A percentile compares a stretch with the other conserved stretches of the same genome.
Conservation (phyloP, 345 rosid species). For the Linum lewisii region DNA sequence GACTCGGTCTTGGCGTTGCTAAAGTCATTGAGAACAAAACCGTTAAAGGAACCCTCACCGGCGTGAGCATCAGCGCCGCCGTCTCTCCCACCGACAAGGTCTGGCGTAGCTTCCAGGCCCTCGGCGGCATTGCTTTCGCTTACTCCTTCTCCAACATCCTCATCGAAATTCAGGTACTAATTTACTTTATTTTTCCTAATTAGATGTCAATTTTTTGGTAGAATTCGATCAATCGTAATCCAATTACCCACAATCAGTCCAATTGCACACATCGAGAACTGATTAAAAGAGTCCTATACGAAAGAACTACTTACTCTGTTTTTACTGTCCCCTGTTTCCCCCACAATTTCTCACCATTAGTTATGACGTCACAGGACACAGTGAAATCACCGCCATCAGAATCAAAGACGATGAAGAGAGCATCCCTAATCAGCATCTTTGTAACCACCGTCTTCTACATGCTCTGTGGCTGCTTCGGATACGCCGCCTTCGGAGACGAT, state of each 20-base stretch:
- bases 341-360: neutral
- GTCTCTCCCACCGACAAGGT: neutral
- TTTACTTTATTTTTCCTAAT: neutral
- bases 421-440: neutral
- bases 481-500: neutral
- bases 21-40: neutral
- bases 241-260: too few relatives aligned
- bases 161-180: conserved; percentile 5
- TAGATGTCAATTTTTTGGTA: too few relatives aligned
- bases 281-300: too few relatives aligned
- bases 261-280: too few relatives aligned
- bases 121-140: conserved; percentile 1
- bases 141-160: conserved; percentile 1
- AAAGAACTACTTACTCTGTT: neutral
- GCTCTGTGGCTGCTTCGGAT: conserved; percentile 1
- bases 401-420: conserved; percentile 3
- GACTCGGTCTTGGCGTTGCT: neutral
- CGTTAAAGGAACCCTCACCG: neutral
- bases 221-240: too few relatives aligned
- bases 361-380: neutral
- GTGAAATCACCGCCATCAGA: neutral
- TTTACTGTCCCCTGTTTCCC: neutral
- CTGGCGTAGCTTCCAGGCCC: conserved; percentile 2
- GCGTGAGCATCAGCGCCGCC: neutral
- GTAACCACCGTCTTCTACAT: conserved; percentile 4